Evolutionary conservation across 352 stramenopile genomes (phyloP), one percentile per base, ranked within the genome.

Genomic region (Globisporangium canariense): DNA sequence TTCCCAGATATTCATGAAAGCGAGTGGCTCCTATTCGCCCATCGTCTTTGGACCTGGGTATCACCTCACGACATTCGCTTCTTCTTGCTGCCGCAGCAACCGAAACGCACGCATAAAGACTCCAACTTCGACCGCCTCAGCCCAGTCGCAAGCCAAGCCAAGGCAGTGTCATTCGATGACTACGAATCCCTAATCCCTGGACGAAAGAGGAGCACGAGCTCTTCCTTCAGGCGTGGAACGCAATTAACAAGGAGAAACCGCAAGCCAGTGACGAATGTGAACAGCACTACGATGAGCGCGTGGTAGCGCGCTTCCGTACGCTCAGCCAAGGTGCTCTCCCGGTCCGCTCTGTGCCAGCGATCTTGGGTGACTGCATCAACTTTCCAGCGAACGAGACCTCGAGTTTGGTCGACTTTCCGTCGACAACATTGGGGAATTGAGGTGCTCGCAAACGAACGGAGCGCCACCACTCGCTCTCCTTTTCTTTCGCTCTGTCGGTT

Each of bases 201-300:
- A 62, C 28, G 3, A 41, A 45, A 43, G 41, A 6, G 3, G 57
- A 62, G 57, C 13, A 62, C 41, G 30, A 45, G 10, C 41, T 62
- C 1, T 34, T 62, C 13, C 57, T 62, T 2, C 57, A 45, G 9
- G 57, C 30, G 9, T 62, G 57, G 57, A 41, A 53, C 4, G 43
- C 52, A 4, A 30, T 54, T 10, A 30, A 38, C 4, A n/a, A 62
- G 22, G 16, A 43, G 20, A 8, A 14, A 11, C 11, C 38, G 38
- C 38, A 43, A 32, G 41, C 9, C 40, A 20, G 16, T 30, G 16
- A 6, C 16, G 22, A 53, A 13, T 14, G 22, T 3, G 49, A 38
- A 16, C 38, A 14, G 9, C 38, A 14, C 2, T 14, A 43, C 38
- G 38, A 4, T 43, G 9, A 16, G 9, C 38, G 38, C 11, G 38